Evolutionary conservation across 1,284 basidiomycete genomes (phyloP), one percentile per base, ranked within the genome.

Genomic region (Mycena citricolor): DNA sequence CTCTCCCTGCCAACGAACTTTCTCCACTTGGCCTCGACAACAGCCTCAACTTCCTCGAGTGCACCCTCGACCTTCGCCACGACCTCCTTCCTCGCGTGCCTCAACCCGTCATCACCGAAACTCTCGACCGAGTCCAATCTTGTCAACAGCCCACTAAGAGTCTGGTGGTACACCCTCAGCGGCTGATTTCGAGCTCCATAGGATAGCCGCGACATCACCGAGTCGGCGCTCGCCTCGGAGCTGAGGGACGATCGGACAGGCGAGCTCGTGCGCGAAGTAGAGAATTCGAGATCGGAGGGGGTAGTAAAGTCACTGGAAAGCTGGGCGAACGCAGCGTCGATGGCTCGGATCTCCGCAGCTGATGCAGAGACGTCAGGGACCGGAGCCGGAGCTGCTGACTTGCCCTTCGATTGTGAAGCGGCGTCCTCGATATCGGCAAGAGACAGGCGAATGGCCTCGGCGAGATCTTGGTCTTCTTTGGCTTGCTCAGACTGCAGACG

Each of bases 111-210:
- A 52, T 80, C 76, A 3, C 81, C 83, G 42, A 68, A 70, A 43
- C 73, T 79, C 31, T 77, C 68, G 17, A 84, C 65, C 2, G 66
- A 71, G 56, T 86, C 83, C 7, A 83, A 65, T 52, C 72, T 65
- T 10, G 69, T 60, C 3, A 86, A 60, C 22, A 86, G 63, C 35
- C 69, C 63, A 17, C 70, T 68, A 10, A 84, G 63, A 4, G 70
- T 69, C 51, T 83, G 73, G 46, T 81, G 76, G 59, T 81, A 81
- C 40, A 68, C 73, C 37, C 79, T 74, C 20, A 84, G 64, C 1
- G 77, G 69, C 12, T 76, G 72, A 57, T 85, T 85, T 40, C 57
- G 61, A 2, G 75, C 60, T 29, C 74, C 76, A 65, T 74, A 83
- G 1, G 72, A 61, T 7, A 77, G 65, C 25, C 60, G 59, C 30